Conservation (phyloP, 176 grass and related monocot species). For the Thinopyrum elongatum region DNA sequence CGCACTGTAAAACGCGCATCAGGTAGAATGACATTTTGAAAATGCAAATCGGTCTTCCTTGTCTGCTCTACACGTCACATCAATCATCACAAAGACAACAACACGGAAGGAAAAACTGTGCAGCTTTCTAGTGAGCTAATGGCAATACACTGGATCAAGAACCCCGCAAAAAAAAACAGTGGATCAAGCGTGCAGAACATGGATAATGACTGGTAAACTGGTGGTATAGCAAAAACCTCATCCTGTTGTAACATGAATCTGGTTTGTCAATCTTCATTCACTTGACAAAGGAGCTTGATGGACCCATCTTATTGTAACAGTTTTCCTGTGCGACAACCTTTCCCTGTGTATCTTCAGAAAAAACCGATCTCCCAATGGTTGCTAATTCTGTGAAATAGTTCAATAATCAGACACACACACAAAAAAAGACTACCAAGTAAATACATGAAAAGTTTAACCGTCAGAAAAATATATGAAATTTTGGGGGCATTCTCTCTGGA, state of each 20-base stretch:
- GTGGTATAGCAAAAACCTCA: not conserved
- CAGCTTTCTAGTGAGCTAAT: not conserved
- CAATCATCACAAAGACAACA: not conserved
- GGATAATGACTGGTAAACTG: not conserved
- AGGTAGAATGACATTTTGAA: not conserved
- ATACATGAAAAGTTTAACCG: not conserved
- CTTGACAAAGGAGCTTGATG: not conserved
- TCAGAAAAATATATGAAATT: too few relatives aligned
- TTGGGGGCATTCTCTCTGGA: not conserved
- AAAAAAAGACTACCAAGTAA: not conserved
- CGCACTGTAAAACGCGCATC: not conserved
- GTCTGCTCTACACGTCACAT: not conserved
- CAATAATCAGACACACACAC: not conserved
- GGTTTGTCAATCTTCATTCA: not conserved
- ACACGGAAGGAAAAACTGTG: not conserved
- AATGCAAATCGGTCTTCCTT: not conserved
- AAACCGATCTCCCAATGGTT: not conserved
- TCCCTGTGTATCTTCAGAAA: not conserved
- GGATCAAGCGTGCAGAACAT: not conserved
- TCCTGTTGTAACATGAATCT: not conserved
- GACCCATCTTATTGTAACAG: not conserved
- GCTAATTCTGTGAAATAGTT: conserved; percentile 20
- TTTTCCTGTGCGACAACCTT: not conserved
- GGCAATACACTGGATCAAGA: not conserved
- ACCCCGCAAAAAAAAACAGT: too few relatives aligned